phyloP scores from a whole-genome alignment of 305 asterid species.

The Lippia alba region DNA sequence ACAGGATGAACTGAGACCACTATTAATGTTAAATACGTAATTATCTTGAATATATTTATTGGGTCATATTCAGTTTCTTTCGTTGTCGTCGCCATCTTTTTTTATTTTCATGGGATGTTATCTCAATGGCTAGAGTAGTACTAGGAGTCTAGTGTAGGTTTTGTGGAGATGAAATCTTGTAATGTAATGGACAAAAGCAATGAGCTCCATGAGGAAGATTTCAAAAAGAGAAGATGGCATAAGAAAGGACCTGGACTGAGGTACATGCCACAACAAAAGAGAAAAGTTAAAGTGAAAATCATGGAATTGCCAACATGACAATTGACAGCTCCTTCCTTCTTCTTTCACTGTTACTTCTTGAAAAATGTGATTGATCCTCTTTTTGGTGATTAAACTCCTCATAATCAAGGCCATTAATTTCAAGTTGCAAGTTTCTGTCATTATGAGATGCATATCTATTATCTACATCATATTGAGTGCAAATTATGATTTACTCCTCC shows the following conservation, averaged over 20 bases:
- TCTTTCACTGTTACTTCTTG: slow-evolving; percentile 30
- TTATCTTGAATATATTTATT: no score
- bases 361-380: slow-evolving; percentile 17
- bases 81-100: background rate
- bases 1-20: no score
- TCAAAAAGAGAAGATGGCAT: slow-evolving; percentile 21
- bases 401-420: slow-evolving; percentile 15
- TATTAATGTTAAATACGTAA: no score
- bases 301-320: slow-evolving; percentile 23
- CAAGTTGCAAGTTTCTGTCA: slow-evolving; percentile 1
- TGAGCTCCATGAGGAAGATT: slow-evolving; percentile 35
- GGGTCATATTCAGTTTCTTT: no score
- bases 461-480: background rate
- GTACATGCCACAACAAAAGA: background rate
- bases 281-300: slow-evolving; percentile 22
- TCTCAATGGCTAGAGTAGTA: background rate
- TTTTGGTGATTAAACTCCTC: background rate
- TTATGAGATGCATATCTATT: background rate
- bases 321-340: slow-evolving; percentile 22
- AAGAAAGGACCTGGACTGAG: slow-evolving; percentile 26
- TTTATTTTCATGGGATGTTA: background rate
- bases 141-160: background rate
- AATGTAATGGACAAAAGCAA: slow-evolving; percentile 29
- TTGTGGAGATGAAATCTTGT: slow-evolving; percentile 6
- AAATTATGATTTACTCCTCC: background rate